These are phyloP conservation scores for Paramecium biaurelia DNA, from an alignment of 73 alveolate species.

Conservation along the genomic window DNA sequence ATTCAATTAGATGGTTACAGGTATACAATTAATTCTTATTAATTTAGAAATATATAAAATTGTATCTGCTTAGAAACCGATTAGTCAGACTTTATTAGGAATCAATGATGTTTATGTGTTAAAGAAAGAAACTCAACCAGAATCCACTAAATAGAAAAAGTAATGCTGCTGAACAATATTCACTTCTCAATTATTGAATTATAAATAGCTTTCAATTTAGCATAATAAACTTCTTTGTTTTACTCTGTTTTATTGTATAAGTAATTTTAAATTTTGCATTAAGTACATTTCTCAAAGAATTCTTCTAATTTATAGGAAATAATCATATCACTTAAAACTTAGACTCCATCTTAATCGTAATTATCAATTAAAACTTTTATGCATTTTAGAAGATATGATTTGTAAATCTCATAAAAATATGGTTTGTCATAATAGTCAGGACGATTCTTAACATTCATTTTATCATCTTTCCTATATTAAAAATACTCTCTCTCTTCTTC, in stretches of 20 bases:
- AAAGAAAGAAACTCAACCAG: neutral
- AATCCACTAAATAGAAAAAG: neutral
- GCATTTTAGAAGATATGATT: neutral
- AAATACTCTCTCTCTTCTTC: neutral
- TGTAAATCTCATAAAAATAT: neutral
- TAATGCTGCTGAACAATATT: neutral
- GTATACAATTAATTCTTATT: neutral
- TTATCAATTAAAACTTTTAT: neutral
- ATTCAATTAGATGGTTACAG: conserved; percentile 63
- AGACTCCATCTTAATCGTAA: neutral
- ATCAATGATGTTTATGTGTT: neutral
- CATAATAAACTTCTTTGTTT: neutral
- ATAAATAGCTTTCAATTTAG: neutral
- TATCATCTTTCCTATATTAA: neutral
- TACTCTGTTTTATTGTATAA: neutral
- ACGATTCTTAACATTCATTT: neutral
- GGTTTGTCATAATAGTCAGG: neutral
- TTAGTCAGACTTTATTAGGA: neutral
- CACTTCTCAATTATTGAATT: neutral
- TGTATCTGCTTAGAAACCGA: neutral
- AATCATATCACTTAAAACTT: neutral
- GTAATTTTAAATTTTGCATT: neutral
- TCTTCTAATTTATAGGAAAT: neutral
- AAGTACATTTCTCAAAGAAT: neutral
- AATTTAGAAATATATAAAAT: conserved; percentile 19